Conservation (phyloP, 1,139 yeast species). For the Magnusiomyces clavatus region DNA sequence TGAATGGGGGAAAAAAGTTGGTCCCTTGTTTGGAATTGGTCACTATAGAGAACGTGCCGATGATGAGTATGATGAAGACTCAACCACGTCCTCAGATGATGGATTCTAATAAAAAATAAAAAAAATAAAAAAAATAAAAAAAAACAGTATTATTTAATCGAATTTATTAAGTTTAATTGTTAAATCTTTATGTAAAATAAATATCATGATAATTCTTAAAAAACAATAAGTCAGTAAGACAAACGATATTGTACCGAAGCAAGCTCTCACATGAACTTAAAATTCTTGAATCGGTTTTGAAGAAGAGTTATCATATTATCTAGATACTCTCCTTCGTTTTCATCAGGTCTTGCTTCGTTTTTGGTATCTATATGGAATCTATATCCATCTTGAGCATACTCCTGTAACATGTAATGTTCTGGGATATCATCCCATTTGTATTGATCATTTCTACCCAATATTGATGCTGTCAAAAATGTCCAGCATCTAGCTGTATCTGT, state of each 20-base stretch:
- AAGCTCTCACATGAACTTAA: background rate
- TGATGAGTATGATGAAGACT: constrained; percentile 1
- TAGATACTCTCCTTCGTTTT: constrained; percentile 27
- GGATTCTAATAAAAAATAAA: background rate
- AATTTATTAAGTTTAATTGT: too few relatives aligned
- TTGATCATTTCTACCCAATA: constrained; percentile 22
- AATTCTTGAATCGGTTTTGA: background rate
- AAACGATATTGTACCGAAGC: background rate
- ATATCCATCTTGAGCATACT: constrained; percentile 41
- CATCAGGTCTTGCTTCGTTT: constrained; percentile 37
- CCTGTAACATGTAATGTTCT: constrained; percentile 42
- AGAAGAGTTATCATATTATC: constrained; percentile 7
- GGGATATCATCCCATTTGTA: constrained; percentile 40
- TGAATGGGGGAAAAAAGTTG: constrained; percentile 52
- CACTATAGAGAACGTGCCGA: constrained; percentile 18
- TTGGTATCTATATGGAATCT: constrained; percentile 43
- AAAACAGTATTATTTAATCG: too few relatives aligned
- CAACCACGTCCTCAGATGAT: background rate
- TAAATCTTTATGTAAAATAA: too few relatives aligned
- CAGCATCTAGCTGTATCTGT: constrained; percentile 58
- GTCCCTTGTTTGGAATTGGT: constrained; percentile 36
- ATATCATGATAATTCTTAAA: too few relatives aligned
- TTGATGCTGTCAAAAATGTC: constrained; percentile 46
- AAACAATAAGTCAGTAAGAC: background rate
- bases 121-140: too few relatives aligned